Evolutionary conservation across 176 grass and related monocot genomes (phyloP).

Genomic region (Oryza officinalis): DNA sequence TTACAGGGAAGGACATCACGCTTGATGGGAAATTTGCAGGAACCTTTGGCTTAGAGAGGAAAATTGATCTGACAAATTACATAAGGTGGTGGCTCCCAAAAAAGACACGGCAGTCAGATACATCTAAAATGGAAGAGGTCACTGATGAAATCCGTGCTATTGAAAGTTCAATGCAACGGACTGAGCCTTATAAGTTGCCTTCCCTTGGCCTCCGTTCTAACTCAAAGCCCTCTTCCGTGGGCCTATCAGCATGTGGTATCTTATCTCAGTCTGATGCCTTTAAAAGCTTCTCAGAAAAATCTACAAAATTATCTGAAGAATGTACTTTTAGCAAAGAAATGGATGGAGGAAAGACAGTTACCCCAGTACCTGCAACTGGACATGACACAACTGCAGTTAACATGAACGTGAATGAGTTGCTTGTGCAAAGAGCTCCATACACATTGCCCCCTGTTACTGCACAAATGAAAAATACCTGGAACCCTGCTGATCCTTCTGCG

Average conservation of each 20-base stretch:
- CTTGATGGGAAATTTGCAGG: slow-evolving; percentile 68
- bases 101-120: slow-evolving; percentile 72
- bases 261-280: slow-evolving; percentile 83
- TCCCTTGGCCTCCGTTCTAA: slow-evolving; percentile 57
- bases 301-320: slow-evolving; percentile 73
- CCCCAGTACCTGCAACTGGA: slow-evolving; percentile 42
- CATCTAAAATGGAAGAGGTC: slow-evolving; percentile 63
- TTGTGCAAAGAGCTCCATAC: slow-evolving; percentile 67
- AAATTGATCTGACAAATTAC: slow-evolving; percentile 97
- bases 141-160: slow-evolving; percentile 75
- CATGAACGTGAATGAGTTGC: slow-evolving; percentile 57
- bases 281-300: slow-evolving; percentile 77
- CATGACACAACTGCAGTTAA: slow-evolving; percentile 50
- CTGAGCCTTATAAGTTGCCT: slow-evolving; percentile 91
- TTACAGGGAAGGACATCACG: slow-evolving; percentile 70
- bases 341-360: slow-evolving; percentile 51
- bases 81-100: slow-evolving; percentile 96
- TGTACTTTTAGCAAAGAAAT: slow-evolving; percentile 55
- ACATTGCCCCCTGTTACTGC: slow-evolving; percentile 65
- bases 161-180: slow-evolving; percentile 67
- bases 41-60: slow-evolving; percentile 70
- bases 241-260: slow-evolving; percentile 73
- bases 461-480: slow-evolving; percentile 77
- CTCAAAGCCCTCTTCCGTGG: slow-evolving; percentile 48
- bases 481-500: slow-evolving; percentile 55